Base-by-base conservation (phyloP, 2,329 filamentous ascomycete species). In the Xylariaceae sp. region DNA sequence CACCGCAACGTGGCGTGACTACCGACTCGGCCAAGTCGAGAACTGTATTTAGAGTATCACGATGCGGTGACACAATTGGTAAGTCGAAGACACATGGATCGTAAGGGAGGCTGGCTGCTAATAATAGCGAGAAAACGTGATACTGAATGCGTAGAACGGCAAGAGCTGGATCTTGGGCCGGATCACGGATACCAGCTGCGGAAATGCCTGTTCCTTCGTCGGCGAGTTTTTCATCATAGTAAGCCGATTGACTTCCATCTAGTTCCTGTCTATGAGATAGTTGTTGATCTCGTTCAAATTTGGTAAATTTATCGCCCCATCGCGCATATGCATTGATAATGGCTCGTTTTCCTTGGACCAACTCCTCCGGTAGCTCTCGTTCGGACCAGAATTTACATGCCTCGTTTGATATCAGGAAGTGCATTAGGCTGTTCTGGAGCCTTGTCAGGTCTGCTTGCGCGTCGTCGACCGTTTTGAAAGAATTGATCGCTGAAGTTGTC, bases 341-440 rank as follows among this genome's bases (percentile, higher is more conserved):
- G 18, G 27, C 27, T 13, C 29, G 24, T 18, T 51, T 51, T 33
- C 40, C 41, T 3, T 27, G 15, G 16, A 36, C 42, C 9, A 45
- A 24, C 6, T 39, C 8, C 13, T 39, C 33, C 5, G 49, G 41
- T 10, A 51, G 33, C 3, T 45, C n/a, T 3, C 24, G 5, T 20
- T 45, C 49, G 1, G 33, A 11, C 24, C n/a, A 26, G 27, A 45
- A 45, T n/a, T 51, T 40, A 3, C 44, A 33, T 26, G 2, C 4
- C 8, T 51, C 29, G 26, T 51, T 44, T 15, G 15, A 26, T 33
- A 45, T 45, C 11, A 51, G 33, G 41, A 51, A 51, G n/a, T 32
- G 40, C 13, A 51, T 11, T 20, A 26, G 11, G 10, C 20, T n/a
- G 24, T 13, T 39, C 45, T 39, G 49, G 13, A 51, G 7, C 23